Evolutionary conservation across 768 basidiomycete genomes (phyloP), one percentile per base, ranked within the genome.

Genomic region (Piloderma croceum): DNA sequence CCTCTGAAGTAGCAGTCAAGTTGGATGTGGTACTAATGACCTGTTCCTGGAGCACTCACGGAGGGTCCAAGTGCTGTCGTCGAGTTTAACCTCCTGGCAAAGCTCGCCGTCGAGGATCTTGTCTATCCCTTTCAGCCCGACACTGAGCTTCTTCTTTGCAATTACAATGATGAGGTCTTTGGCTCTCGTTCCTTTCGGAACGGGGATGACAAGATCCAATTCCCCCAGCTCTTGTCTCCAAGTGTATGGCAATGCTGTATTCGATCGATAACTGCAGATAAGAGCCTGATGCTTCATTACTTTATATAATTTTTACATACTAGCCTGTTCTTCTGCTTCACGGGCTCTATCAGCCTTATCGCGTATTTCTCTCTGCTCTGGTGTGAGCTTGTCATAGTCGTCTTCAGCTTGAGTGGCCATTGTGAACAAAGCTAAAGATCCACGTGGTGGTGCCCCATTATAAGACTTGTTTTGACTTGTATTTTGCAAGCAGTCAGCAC

Each of bases 51-150:
- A 22, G 31, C 31, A 71, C 80, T 41, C 47, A 93, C 93, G 81
- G 25, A 98, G 59, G 6, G 88, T 92, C 96, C 96, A 98, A 11
- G 92, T 94, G 44, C 91, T 94, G 34, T 98, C 96, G 48, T 96
- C 96, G 35, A 96, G 70, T 56, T 93, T 92, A 67, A 98, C 83
- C 46, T 93, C 92, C 53, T 83, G 83, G 68, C 87, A 92, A 25
- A 99, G 71, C 43, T 92, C 85, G 12, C 96, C 96, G n/a, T 74
- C 74, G 53, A 99, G 57, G 54, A 97, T 88, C 19, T 80, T 77
- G 27, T 90, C 88, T 45, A 87, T 69, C 21, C 86, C 84, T 63
- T 94, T 98, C 34, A 98, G 56, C 22, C 85, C 81, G 13, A 94
- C 80, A 50, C 73, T 82, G 36, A 99, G 75, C 52, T 76, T 83